Base-by-base conservation (phyloP, 2,329 filamentous ascomycete genomes). In the Colletotrichum noveboracense region DNA sequence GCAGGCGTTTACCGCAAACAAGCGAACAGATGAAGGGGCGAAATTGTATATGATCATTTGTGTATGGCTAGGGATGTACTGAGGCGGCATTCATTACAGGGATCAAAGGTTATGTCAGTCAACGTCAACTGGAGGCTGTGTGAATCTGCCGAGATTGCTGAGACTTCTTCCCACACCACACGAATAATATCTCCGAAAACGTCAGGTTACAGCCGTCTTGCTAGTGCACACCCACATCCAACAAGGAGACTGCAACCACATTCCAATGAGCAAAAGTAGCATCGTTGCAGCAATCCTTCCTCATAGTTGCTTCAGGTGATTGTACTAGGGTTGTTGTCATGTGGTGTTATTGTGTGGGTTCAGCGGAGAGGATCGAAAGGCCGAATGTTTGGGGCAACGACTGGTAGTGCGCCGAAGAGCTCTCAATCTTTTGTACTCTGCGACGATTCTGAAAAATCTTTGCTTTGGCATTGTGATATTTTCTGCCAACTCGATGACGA, bases 81-180 rank as follows among this genome's bases (percentile, higher is more conserved):
- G 38, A 18, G 38, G 5, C 1, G 18, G 38, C 5, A 9, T n/a
- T n/a, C 5, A 18, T 43, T 6, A 0, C 16, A 43, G 1, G 18
- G 38, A n/a, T 43, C 5, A n/a, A 0, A 43, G 18, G 8, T n/a
- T 0, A n/a, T 43, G 38, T 43, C 18, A 16, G 38, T n/a, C 16
- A 43, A n/a, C 1, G 38, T n/a, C 18, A 43, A n/a, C 9, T n/a
- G 38, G 9, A 43, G 9, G 9, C 38, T n/a, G 8, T n/a, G 9
- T n/a, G 18, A 18, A 18, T 43, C 38, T 43, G 18, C 38, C 9
- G 38, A 43, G 8, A n/a, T 43, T 43, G 38, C 5, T n/a, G 9
- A n/a, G 3, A 43, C 18, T n/a, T 43, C 38, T 18, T 43, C 18
- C 18, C 38, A 10, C 36, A 43, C 18, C 18, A 43, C 9, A 43